Evolutionary conservation across 2,329 filamentous ascomycete species (phyloP), one percentile per base, ranked within the genome.

Genomic region (Epichloe uncinata): DNA sequence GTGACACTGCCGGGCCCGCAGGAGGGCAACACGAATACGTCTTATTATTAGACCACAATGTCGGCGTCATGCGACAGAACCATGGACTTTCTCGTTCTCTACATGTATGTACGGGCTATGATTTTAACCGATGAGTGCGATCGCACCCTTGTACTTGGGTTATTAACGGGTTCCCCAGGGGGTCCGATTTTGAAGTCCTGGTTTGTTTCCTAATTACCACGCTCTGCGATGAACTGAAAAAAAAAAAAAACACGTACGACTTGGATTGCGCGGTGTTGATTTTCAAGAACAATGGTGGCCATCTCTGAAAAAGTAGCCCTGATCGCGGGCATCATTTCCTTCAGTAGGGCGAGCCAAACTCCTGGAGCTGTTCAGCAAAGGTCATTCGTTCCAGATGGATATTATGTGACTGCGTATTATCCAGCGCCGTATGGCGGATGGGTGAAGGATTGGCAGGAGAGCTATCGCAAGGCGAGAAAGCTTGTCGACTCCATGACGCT

Each of bases 401-500:
- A 59, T 56, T 73, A 69, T 57, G 69, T 70, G 42, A 70, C 74
- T 1, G 62, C 75, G 1, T 87, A 84, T 62, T 89, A 88, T 61
- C 85, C 85, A 18, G 71, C 84, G 8, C 85, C 84, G 0, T 76
- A 80, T 47, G 84, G 84, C 46, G 86, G 85, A 38, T 89, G 85
- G 81, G 68, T 75, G 0, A 66, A 74, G 5, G 76, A 77, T 51
- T 91, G 86, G 86, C 69, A 70, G 20, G 76, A 77, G 16, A 83
- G 84, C 57, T 91, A 89, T 60, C 68, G 68, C 48, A 87, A 85
- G 58, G 86, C 86, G 1, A 73, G 80, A 51, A 65, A 70, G 3
- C 64, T 90, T 13, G 85, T 91, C 15, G 77, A 79, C 48, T 76
- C 79, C 45, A 87, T 91, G 85, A 90, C 85, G 0, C 66, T 91